A percentile compares a stretch with the other conserved stretches of the same genome.
Conservation (phyloP, 2,329 filamentous ascomycete genomes). For the Rhexocercosporidium sp. region DNA sequence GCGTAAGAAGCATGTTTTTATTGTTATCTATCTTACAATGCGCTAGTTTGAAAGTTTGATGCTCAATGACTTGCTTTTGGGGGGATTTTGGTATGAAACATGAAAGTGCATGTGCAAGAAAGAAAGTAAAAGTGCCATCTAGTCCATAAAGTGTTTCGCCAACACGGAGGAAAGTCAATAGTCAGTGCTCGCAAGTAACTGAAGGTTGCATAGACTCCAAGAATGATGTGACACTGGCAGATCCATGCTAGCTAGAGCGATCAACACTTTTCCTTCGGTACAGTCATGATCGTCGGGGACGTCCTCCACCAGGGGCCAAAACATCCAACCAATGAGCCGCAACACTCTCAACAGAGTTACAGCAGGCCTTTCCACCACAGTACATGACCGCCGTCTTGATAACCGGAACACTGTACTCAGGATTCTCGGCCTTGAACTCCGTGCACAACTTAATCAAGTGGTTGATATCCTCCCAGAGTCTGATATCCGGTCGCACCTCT, state of each 20-base stretch:
- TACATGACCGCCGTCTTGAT: constrained; percentile 2
- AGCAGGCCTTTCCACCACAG: background rate
- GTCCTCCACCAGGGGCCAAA: background rate
- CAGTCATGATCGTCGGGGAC: background rate
- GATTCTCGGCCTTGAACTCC: background rate
- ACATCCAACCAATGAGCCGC: background rate
- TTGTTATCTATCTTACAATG: too few relatives aligned
- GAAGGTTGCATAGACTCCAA: too few relatives aligned
- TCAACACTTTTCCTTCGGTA: too few relatives aligned
- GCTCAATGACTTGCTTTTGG: background rate
- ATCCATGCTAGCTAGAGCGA: too few relatives aligned
- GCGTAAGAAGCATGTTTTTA: too few relatives aligned
- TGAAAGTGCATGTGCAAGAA: background rate
- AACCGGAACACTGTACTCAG: background rate
- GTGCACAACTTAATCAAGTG: background rate
- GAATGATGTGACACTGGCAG: too few relatives aligned
- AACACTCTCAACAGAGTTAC: constrained; percentile 4
- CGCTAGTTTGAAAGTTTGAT: background rate
- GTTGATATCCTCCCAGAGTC: background rate
- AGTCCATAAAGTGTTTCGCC: background rate
- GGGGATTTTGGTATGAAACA: background rate
- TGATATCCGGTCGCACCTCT: background rate
- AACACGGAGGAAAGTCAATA: too few relatives aligned
- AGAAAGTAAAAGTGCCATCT: background rate
- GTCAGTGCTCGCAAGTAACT: too few relatives aligned